Conservation (phyloP, 2,329 filamentous ascomycete genomes). For the Beauveria varroae region DNA sequence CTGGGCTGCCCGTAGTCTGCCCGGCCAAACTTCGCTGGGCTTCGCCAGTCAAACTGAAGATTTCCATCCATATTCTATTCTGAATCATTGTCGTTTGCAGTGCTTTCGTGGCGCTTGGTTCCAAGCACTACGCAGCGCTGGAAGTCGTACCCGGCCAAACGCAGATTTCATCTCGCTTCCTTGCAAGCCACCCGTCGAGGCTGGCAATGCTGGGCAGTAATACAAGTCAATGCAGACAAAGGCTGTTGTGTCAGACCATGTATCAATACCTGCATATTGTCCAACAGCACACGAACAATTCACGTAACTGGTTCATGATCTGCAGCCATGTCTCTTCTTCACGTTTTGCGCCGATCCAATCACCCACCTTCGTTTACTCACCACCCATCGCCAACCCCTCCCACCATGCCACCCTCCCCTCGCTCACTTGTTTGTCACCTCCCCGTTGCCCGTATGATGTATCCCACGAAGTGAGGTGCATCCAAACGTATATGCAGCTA, state of each 20-base stretch:
- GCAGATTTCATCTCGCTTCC: background rate
- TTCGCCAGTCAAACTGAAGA: too few species aligned
- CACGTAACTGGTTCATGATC: background rate
- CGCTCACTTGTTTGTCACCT: background rate
- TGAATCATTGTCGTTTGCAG: background rate
- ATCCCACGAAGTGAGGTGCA: too few species aligned
- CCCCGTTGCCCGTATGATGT: too few species aligned
- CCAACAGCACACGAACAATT: too few species aligned
- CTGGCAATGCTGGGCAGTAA: too few species aligned
- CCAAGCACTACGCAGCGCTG: background rate
- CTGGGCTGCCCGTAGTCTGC: background rate
- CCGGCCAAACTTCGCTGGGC: too few species aligned
- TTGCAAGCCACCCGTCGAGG: background rate
- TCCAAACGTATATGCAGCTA: too few species aligned
- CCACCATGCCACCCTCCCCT: background rate
- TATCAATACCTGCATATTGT: too few species aligned
- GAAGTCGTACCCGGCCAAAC: conserved; percentile 3
- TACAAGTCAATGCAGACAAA: too few species aligned
- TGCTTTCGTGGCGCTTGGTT: background rate
- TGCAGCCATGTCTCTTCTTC: background rate
- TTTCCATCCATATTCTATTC: too few species aligned
- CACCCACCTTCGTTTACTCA: background rate
- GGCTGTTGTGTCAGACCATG: too few species aligned
- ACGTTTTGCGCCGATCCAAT: background rate
- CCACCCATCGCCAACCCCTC: background rate